Evolutionary conservation across 441 rosid species (phyloP), one percentile per base, ranked within the genome.

Genomic region (Erodium moschatum): DNA sequence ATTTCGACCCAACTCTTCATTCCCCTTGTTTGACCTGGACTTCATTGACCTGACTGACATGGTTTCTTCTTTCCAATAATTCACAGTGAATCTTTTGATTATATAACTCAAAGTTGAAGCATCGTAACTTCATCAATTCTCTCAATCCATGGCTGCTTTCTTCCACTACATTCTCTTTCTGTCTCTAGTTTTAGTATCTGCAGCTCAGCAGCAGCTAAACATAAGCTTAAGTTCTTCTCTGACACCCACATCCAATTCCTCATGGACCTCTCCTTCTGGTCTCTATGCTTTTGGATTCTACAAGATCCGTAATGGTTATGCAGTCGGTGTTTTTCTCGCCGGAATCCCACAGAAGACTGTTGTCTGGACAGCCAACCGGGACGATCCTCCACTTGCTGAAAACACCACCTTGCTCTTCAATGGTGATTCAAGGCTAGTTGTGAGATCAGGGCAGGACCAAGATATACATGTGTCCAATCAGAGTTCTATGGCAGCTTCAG

Each of bases 301-400:
- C 60, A 18, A 18, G 5, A 33, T 2, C 27, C 44, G 68, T 0
- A 38, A 70, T 29, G 42, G 56, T 9, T 70, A 13, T 24, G 46
- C 42, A 6, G 2, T 70, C 1, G 73, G 73, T 4, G 64, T 70
- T 62, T 70, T 67, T 58, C 68, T 70, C 27, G 18, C 33, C 0
- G 67, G 1, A 13, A 21, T 24, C 4, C 9, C 61, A 4, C 6
- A 64, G 0, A 64, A 40, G 10, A 64, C 67, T 16, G 68, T 63
- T 0, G 67, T 64, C 7, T 70, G 73, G 73, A 70, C 68, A n/a
- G 67, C 68, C 8, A 64, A 64, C 7, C 38, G 64, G 21, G 52
- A 70, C 50, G 24, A 29, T 1, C 29, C 29, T 0, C 58, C 58
- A 10, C 19, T 70, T 60, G 46, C 73, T 7, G 2, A 42, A 44